Evolutionary conservation across 2,329 filamentous ascomycete species (phyloP).

Genomic region (Fusarium neocosmosporiellum): DNA sequence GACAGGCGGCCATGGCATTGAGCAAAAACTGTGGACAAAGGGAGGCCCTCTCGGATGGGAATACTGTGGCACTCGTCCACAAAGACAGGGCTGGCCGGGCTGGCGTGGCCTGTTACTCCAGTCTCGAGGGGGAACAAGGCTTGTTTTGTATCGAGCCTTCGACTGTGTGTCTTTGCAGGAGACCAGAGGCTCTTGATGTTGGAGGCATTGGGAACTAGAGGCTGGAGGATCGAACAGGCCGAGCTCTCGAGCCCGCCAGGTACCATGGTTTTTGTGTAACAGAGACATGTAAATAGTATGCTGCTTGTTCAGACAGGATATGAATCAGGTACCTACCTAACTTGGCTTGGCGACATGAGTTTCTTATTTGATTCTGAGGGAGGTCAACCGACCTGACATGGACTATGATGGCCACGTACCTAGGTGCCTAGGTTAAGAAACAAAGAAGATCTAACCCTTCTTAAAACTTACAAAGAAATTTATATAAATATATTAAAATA

Average conservation of each 20-base stretch:
- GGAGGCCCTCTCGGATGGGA: conserved; percentile 15
- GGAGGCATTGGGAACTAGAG: conserved; percentile 35
- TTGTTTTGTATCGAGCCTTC: conserved; percentile 19
- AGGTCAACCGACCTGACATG: conserved; percentile 1
- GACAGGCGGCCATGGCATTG: conserved; percentile 13
- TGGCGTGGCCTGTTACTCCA: conserved; percentile 7
- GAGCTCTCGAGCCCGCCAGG: conserved; percentile 25
- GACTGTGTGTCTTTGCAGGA: conserved; percentile 13
- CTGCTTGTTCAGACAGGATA: conserved; percentile 18
- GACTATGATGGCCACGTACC: background rate
- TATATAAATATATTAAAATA: background rate
- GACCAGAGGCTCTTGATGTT: conserved; percentile 16
- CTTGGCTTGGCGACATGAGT: conserved; percentile 1
- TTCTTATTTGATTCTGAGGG: background rate
- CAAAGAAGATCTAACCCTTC: background rate
- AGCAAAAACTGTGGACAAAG: conserved; percentile 10
- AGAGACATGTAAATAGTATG: conserved; percentile 21
- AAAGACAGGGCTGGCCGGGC: conserved; percentile 18
- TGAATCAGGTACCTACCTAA: background rate
- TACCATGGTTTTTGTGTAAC: conserved; percentile 1
- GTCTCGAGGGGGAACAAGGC: conserved; percentile 22
- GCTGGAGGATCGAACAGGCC: conserved; percentile 32
- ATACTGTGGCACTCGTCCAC: conserved; percentile 9
- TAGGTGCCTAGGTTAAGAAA: too few species aligned
- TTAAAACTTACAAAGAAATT: background rate